These are phyloP conservation scores for Colletotrichum tropicicola DNA, from an alignment of 2,329 filamentous ascomycete genomes.

Conservation along the genomic window DNA sequence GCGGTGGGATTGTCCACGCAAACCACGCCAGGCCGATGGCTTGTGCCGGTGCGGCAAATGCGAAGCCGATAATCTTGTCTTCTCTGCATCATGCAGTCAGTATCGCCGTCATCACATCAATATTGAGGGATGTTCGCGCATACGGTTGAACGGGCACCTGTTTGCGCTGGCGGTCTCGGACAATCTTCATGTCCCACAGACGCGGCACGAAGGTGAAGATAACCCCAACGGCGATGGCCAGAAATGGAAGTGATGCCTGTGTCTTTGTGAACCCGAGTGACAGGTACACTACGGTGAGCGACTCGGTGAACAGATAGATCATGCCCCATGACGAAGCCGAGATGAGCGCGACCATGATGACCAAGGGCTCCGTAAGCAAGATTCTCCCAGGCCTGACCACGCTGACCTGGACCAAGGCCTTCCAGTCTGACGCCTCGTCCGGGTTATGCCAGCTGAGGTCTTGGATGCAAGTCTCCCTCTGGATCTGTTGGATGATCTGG, in stretches of 20 bases:
- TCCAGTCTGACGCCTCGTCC: conserved; percentile 46
- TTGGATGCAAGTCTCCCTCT: conserved; percentile 14
- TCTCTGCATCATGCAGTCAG: conserved; percentile 6
- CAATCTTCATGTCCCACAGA: conserved; percentile 45
- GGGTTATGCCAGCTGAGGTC: conserved; percentile 43
- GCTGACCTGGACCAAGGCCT: conserved; percentile 46
- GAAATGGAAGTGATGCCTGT: conserved; percentile 48
- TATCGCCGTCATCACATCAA: not conserved
- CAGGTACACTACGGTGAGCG: conserved; percentile 48
- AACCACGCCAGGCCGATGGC: conserved; percentile 55
- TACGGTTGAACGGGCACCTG: conserved; percentile 31
- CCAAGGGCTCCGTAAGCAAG: conserved; percentile 56
- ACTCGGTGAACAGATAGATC: conserved; percentile 59
- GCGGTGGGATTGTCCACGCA: conserved; percentile 55
- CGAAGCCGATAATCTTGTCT: conserved; percentile 46
- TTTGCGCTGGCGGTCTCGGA: conserved; percentile 31
- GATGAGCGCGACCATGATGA: conserved; percentile 52
- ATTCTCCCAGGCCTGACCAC: conserved; percentile 50
- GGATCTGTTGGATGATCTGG: conserved; percentile 29
- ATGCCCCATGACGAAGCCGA: conserved; percentile 52
- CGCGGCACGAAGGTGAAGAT: conserved; percentile 51
- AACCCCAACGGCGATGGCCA: conserved; percentile 49
- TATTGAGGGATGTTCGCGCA: not conserved
- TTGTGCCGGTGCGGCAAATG: conserved; percentile 51
- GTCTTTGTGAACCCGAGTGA: conserved; percentile 42